Evolutionary conservation across 257 asterid genomes (phyloP), one percentile per base, ranked within the genome.

Genomic region (Nemophila menziesii): DNA sequence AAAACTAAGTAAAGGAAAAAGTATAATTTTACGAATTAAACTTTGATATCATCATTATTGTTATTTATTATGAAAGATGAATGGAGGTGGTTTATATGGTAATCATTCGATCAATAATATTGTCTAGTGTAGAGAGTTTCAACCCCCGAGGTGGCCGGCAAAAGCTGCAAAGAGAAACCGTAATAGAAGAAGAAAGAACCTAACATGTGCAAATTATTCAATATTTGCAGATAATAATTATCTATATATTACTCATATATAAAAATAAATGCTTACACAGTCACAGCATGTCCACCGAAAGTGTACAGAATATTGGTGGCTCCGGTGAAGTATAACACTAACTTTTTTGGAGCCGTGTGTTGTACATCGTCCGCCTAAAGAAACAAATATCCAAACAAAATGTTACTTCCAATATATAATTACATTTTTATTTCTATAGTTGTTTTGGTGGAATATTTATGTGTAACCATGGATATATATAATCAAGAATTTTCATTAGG

Each of bases 261-360:
- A 19, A 0, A 33, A 38, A 23, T 33, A 57, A 48, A 19, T 50
- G 49, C 93, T 67, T 69, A 87, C 97, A 89, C 97, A 55, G 97
- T 89, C 36, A 89, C 97, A 64, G 97, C 97, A 58, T 89, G 97
- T 19, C 97, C 97, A 43, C 97, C 97, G 46, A 89, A 89, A 24
- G 97, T 89, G 68, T 89, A 89, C 14, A 89, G 74, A 22, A 89
- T 83, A 44, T 89, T 89, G 49, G 97, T 87, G 52, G 97, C 95
- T 27, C 97, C 97, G 56, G 97, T 87, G 83, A 87, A 87, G 71
- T 87, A 87, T 11, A 80, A 68, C 16, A 89, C 80, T 2, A 75
- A 51, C 67, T 78, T 84, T 50, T 51, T 56, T 8, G 97, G 95
- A 33, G 78, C 95, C 7, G 93, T 37, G 70, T 89, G 97, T 46